Conservation (phyloP, 768 basidiomycete genomes). For the Suillus plorans region DNA sequence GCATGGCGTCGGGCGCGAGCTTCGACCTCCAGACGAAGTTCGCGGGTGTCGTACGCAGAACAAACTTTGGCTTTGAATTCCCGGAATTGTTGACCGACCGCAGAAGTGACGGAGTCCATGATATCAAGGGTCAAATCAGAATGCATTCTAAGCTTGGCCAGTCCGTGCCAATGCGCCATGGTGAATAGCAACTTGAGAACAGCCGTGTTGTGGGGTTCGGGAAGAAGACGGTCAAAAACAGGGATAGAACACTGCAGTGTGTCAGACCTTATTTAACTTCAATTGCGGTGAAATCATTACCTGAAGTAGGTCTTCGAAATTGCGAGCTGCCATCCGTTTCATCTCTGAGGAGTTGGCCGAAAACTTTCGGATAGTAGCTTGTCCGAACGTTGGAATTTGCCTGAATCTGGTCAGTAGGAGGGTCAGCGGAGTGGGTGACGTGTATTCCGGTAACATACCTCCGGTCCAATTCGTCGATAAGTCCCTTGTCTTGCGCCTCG, state of each 20-base stretch:
- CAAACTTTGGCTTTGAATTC: background rate
- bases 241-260: slow-evolving; percentile 30
- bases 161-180: slow-evolving; percentile 13
- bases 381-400: slow-evolving; percentile 28
- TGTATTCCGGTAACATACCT: background rate
- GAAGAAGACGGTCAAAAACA: slow-evolving; percentile 27
- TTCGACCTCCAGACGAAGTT: background rate
- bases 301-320: slow-evolving; percentile 38
- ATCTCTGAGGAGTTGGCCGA: slow-evolving; percentile 30
- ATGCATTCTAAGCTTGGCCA: background rate
- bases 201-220: background rate
- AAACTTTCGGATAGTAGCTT: slow-evolving; percentile 29
- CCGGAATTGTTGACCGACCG: background rate
- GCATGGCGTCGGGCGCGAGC: background rate
- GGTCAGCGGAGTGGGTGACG: no score
- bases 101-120: background rate
- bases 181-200: slow-evolving; percentile 11
- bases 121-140: background rate
- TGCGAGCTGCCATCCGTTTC: slow-evolving; percentile 13
- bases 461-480: background rate
- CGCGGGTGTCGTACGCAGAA: background rate
- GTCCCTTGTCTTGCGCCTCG: background rate
- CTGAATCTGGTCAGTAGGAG: background rate
- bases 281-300: background rate
- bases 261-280: background rate